These are phyloP conservation scores for Carnegiea gigantea DNA, from an alignment of 179 eudicot genomes.

Conservation along the genomic window DNA sequence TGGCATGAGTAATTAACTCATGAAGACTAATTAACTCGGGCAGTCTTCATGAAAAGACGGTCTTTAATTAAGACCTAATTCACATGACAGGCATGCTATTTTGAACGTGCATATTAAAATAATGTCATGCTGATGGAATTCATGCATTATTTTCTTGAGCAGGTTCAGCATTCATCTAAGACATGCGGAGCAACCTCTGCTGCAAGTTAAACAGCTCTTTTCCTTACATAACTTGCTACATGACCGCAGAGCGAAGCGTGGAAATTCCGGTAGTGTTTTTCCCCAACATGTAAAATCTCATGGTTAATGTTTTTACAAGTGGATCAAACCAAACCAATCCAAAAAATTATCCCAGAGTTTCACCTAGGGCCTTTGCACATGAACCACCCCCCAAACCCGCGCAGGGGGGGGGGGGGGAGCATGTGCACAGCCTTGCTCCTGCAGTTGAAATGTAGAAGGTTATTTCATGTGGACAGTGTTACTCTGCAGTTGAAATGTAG, in stretches of 20 bases:
- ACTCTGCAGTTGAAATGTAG: no score
- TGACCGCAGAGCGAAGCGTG: constrained; percentile 39
- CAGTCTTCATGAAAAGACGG: background rate
- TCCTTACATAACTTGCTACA: constrained; percentile 69
- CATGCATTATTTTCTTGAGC: constrained; percentile 6
- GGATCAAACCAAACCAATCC: no score
- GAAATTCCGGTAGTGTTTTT: constrained; percentile 46
- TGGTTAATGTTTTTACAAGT: background rate
- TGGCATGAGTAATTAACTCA: background rate
- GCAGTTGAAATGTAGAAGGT: no score
- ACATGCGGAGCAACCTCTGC: constrained; percentile 78
- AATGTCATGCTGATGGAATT: constrained; percentile 11
- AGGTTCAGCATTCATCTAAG: constrained; percentile 57
- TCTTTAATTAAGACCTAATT: background rate
- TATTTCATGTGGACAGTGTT: no score
- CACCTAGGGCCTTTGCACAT: no score
- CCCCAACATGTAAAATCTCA: constrained; percentile 3
- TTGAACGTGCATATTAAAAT: background rate
- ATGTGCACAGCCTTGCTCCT: no score
- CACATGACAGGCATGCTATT: background rate
- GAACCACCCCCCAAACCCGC: no score
- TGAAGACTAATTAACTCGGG: background rate
- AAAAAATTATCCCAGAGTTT: no score
- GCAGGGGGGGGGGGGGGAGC: no score
- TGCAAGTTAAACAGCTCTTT: constrained; percentile 87